These are phyloP conservation scores for Pogostemon cablin DNA, from an alignment of 257 asterid species.

Conservation along the genomic window DNA sequence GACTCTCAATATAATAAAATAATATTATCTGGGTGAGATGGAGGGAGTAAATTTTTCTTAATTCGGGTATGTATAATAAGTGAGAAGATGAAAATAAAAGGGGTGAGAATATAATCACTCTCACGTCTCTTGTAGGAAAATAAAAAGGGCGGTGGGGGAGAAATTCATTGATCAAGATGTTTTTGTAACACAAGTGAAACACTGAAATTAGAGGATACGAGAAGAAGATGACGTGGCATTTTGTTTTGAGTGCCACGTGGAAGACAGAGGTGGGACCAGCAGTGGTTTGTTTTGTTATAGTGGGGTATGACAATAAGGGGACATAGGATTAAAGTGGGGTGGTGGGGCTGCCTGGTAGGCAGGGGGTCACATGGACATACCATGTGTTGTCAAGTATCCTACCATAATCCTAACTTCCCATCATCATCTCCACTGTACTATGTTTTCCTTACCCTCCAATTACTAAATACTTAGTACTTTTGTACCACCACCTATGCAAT, in stretches of 20 bases:
- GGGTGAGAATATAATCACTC: too few species aligned
- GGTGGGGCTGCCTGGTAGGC: constrained; percentile 48
- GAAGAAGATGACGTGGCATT: constrained; percentile 9
- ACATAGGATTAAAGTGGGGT: constrained; percentile 33
- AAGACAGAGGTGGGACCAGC: constrained; percentile 18
- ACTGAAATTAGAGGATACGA: background rate
- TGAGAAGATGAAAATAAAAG: too few species aligned
- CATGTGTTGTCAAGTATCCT: constrained; percentile 50
- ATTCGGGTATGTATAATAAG: too few species aligned
- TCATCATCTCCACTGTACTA: constrained; percentile 4
- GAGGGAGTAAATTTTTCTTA: too few species aligned
- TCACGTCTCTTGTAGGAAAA: too few species aligned
- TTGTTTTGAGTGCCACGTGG: background rate
- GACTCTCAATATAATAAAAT: too few species aligned
- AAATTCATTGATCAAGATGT: too few species aligned
- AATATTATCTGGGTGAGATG: too few species aligned
- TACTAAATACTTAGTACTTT: background rate
- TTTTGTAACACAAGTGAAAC: too few species aligned
- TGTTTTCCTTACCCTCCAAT: background rate
- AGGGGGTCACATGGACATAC: constrained; percentile 51
- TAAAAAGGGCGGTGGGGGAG: too few species aligned
- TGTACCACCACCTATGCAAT: background rate
- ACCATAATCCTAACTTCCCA: constrained; percentile 23
- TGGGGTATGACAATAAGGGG: constrained; percentile 31
- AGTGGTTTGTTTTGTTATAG: constrained; percentile 4